Conservation (phyloP, 2,329 filamentous ascomycete species). For the Penicillium sp. region DNA sequence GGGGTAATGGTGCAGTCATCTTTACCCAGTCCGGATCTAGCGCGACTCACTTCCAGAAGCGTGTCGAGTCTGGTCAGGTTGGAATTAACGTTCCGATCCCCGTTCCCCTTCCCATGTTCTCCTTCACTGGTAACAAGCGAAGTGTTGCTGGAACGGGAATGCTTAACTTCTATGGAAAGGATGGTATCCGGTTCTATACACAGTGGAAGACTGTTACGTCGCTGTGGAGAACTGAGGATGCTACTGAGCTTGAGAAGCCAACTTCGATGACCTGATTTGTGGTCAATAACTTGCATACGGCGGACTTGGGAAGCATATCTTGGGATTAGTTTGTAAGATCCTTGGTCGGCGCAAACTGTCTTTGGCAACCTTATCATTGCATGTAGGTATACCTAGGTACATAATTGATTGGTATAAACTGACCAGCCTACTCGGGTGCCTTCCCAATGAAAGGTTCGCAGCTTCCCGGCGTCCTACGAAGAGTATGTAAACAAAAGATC, state of each 20-base stretch:
- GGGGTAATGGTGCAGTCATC: slow-evolving; percentile 63
- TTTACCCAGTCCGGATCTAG: slow-evolving; percentile 61
- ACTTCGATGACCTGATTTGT: background rate
- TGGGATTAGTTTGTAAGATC: background rate
- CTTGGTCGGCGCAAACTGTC: background rate
- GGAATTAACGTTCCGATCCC: slow-evolving; percentile 65
- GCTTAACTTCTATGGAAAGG: slow-evolving; percentile 42
- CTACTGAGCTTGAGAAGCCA: slow-evolving; percentile 2
- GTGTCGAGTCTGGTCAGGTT: slow-evolving; percentile 63
- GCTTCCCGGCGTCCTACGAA: too few species aligned
- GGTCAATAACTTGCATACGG: background rate
- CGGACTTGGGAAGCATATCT: background rate
- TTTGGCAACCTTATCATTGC: too few species aligned
- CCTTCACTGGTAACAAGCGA: slow-evolving; percentile 71
- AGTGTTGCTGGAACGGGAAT: slow-evolving; percentile 78
- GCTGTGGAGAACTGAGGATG: slow-evolving; percentile 5
- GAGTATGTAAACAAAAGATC: too few species aligned
- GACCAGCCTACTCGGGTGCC: too few species aligned
- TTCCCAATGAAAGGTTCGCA: too few species aligned
- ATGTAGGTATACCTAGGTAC: too few species aligned
- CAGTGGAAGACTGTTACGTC: slow-evolving; percentile 7
- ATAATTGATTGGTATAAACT: too few species aligned
- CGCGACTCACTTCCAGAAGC: slow-evolving; percentile 58
- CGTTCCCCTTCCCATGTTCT: slow-evolving; percentile 59
- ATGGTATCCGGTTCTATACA: slow-evolving; percentile 3